A percentile compares a stretch with the other conserved stretches of the same genome.
phyloP scores from a whole-genome alignment of 495 filamentous ascomycete genomes.

The Schizothecium vesticola region DNA sequence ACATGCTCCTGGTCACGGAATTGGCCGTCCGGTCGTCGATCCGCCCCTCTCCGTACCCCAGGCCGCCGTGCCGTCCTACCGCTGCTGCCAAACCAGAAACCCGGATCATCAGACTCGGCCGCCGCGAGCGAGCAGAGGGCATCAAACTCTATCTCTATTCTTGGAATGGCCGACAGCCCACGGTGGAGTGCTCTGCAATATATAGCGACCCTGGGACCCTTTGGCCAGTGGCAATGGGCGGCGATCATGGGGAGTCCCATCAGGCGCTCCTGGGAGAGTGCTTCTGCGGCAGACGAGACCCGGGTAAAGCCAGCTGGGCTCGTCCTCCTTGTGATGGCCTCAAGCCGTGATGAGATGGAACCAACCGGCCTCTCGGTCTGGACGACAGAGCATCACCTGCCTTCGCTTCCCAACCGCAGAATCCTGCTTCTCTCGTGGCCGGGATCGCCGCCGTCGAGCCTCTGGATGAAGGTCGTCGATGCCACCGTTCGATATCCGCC shows the following conservation, averaged over 20 bases:
- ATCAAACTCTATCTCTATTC: constrained; percentile 11
- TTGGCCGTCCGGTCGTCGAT: not conserved
- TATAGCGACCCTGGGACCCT: not conserved
- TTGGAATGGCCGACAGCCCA: not conserved
- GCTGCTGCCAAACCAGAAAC: constrained; percentile 6
- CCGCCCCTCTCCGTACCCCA: not conserved
- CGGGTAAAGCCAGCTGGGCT: not conserved
- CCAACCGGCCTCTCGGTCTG: not conserved
- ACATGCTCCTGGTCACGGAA: not conserved
- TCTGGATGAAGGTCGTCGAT: constrained; percentile 13
- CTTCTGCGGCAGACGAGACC: not conserved
- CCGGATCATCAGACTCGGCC: not conserved
- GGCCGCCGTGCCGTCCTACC: not conserved
- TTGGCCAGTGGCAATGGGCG: constrained; percentile 1
- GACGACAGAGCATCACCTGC: not conserved
- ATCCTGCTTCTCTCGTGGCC: not conserved
- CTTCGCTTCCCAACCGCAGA: not conserved
- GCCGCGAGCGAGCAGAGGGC: not conserved
- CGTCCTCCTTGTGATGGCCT: not conserved
- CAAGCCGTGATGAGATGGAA: not conserved
- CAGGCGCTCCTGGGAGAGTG: not conserved
- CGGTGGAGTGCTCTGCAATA: constrained; percentile 1
- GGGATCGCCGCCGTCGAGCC: constrained; percentile 13
- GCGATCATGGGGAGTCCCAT: not conserved
- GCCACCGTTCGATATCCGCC: constrained; percentile 6